Conservation (phyloP, 2,329 filamentous ascomycete genomes). For the Penicillium sp. region DNA sequence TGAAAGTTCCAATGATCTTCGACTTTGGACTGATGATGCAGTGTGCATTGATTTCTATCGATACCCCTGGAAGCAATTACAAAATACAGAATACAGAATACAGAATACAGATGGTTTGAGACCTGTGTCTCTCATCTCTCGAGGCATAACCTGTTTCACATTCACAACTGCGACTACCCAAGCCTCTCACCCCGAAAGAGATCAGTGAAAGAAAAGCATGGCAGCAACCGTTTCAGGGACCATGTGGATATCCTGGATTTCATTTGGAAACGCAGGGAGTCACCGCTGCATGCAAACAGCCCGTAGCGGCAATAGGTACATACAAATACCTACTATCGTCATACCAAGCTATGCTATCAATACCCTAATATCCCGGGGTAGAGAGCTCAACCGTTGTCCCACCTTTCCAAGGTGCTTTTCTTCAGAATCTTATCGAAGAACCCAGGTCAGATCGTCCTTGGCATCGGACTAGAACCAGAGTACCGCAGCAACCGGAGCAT, state of each 20-base stretch:
- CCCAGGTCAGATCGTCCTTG: conserved; percentile 15
- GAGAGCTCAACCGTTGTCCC: neutral
- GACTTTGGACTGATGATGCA: conserved; percentile 24
- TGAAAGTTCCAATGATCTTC: conserved; percentile 13
- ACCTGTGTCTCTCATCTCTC: conserved; percentile 26
- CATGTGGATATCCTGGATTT: conserved; percentile 32
- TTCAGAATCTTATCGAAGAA: neutral
- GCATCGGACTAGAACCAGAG: conserved; percentile 12
- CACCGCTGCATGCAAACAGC: conserved; percentile 32
- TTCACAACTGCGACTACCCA: conserved; percentile 32
- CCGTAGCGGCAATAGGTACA: conserved; percentile 22
- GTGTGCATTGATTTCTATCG: conserved; percentile 17
- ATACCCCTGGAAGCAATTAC: conserved; percentile 10
- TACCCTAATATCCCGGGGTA: conserved; percentile 3
- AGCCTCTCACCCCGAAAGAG: conserved; percentile 15
- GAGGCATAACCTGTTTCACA: conserved; percentile 37
- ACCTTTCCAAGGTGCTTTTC: neutral
- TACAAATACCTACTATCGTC: neutral
- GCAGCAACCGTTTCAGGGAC: conserved; percentile 29
- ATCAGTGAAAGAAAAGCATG: conserved; percentile 19
- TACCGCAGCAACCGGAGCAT: conserved; percentile 27
- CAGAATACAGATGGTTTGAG: conserved; percentile 5
- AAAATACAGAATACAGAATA: neutral
- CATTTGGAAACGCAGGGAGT: conserved; percentile 5
- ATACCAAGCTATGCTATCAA: neutral